phyloP scores from a whole-genome alignment of 129 eudicot species.

The Silybum marianum region DNA sequence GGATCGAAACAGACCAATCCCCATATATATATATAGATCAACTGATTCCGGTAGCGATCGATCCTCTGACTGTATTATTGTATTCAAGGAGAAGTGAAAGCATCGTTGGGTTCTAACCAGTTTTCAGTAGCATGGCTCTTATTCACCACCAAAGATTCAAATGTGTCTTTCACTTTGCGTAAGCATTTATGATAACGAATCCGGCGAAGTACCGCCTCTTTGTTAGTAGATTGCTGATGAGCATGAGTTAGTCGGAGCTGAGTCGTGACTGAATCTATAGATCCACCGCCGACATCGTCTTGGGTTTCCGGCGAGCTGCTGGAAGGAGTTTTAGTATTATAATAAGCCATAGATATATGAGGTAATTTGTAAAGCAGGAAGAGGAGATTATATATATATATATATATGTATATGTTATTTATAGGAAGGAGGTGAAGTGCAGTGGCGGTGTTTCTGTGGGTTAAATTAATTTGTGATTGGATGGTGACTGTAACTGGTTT shows the following conservation, averaged over 20 bases:
- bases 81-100: conserved; percentile 33
- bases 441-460: conserved; percentile 23
- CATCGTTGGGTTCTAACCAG: conserved; percentile 30
- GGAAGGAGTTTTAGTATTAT: not conserved
- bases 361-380: too few species aligned
- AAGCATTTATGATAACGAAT: conserved; percentile 31
- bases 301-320: not conserved
- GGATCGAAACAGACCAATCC: too few species aligned
- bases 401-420: too few species aligned
- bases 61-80: too few species aligned
- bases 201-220: conserved; percentile 27
- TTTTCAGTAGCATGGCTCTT: not conserved
- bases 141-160: conserved; percentile 16
- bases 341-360: too few species aligned
- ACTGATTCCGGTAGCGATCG: too few species aligned
- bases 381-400: not conserved
- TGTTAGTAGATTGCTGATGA: not conserved
- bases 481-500: conserved; percentile 26
- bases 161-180: conserved; percentile 20
- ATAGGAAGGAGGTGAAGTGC: too few species aligned
- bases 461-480: conserved; percentile 11
- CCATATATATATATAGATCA: too few species aligned
- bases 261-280: conserved; percentile 8
- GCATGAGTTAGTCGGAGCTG: conserved; percentile 28
- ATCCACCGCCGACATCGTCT: not conserved